Conservation (phyloP, 2,329 filamentous ascomycete genomes). For the Xylariaceae sp. region DNA sequence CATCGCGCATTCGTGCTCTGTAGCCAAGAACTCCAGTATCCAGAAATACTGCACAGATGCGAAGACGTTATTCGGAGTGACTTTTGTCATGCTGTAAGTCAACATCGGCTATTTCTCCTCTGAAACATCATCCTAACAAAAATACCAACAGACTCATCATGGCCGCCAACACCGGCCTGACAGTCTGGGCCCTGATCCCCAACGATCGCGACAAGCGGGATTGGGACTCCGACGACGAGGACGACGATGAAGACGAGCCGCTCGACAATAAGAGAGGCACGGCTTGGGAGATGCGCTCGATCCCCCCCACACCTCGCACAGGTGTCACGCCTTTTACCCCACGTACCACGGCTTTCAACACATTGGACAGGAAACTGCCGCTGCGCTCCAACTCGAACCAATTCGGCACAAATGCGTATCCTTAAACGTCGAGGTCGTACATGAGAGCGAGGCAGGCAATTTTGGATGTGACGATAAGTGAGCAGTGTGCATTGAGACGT, state of each 20-base stretch:
- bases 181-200: conserved; percentile 55
- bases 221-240: conserved; percentile 38
- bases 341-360: conserved; percentile 64
- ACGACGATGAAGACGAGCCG: conserved; percentile 32
- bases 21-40: conserved; percentile 51
- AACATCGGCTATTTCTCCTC: background rate
- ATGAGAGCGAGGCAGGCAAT: too few species aligned
- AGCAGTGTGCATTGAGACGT: too few species aligned
- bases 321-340: conserved; percentile 54
- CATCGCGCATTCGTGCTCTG: conserved; percentile 63
- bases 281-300: conserved; percentile 56
- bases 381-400: conserved; percentile 38
- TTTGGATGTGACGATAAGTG: too few species aligned
- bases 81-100: conserved; percentile 65
- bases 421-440: too few species aligned
- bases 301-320: conserved; percentile 36
- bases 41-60: conserved; percentile 63
- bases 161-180: conserved; percentile 49
- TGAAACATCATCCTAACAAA: background rate
- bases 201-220: conserved; percentile 50
- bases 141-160: background rate
- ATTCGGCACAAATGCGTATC: background rate
- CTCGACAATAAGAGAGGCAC: conserved; percentile 39
- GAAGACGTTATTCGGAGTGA: conserved; percentile 62
- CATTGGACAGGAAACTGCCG: conserved; percentile 55